Evolutionary conservation across 768 basidiomycete species (phyloP), one percentile per base, ranked within the genome.

Genomic region (Paxillus rubicundulus): DNA sequence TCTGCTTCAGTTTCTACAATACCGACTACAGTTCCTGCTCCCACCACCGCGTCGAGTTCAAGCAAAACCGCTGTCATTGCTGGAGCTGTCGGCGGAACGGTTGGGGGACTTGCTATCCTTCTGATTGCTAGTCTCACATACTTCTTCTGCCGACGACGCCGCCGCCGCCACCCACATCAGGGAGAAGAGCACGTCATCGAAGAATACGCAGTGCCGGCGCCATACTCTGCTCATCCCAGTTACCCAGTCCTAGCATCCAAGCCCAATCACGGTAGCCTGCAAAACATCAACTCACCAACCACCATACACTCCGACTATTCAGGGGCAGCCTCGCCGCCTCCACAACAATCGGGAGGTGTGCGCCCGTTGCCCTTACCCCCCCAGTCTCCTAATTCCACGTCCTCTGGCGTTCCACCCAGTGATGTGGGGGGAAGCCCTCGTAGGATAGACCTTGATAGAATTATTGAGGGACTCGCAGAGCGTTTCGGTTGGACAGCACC

Each of bases 381-480:
- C 13, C 33, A 5, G 5, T 13, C 33, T 17, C 36, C 37, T 3
- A 24, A 18, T 34, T 17, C 32, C 9, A 17, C 16, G 13, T 14
- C 13, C 8, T 21, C 47, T 38, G 16, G 21, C n/a, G 36, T 14
- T 49, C 34, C 16, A 24, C 9, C 21, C 30, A n/a, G 13, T 16
- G 24, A 28, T 13, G 16, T 28, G 16, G 42, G 24, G 12, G 16
- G 24, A 17, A 14, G 16, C 16, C 24, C 38, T 30, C 47, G n/a
- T 10, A 39, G 37, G 12, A 18, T 24, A 13, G 37, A 49, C 17
- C 36, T 38, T 38, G 43, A 49, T 53, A 45, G 45, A 24, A 53
- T 53, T 12, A 53, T 53, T 17, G 51, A 53, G 8, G 51, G 51
- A 7, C 45, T 53, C 16, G 51, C 51, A 17, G 45, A 47, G 18